Percentiles rank a stretch among this genome's conserved stretches.
phyloP scores from a whole-genome alignment of 345 rosid genomes.

The Populus nigra region DNA sequence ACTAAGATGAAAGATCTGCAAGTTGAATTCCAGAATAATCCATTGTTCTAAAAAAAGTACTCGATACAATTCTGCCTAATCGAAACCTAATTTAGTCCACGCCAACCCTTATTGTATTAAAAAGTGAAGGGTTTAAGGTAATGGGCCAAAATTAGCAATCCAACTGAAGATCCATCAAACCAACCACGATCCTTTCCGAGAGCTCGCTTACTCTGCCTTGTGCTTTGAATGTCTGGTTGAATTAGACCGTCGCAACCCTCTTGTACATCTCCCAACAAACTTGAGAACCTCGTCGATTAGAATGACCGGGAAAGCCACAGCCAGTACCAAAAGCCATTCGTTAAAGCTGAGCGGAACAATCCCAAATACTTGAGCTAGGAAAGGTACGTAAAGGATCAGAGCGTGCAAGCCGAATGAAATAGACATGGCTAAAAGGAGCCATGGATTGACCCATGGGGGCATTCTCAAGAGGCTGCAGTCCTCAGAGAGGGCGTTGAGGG shows the following conservation, averaged over 20 bases:
- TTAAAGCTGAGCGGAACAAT: constrained; percentile 81
- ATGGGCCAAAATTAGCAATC: background rate
- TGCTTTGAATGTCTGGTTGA: constrained; percentile 41
- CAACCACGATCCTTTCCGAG: too few species aligned
- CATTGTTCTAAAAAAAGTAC: background rate
- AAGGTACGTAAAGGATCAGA: constrained; percentile 78
- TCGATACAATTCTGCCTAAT: background rate
- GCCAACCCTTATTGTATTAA: background rate
- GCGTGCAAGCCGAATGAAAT: constrained; percentile 78
- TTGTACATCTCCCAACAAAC: constrained; percentile 68
- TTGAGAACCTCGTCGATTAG: constrained; percentile 83
- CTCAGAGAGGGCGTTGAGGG: constrained; percentile 89
- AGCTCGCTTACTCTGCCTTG: constrained; percentile 44
- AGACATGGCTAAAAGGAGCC: constrained; percentile 80
- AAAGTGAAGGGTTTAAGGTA: background rate
- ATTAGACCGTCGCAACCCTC: constrained; percentile 32
- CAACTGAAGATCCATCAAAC: background rate
- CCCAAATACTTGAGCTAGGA: constrained; percentile 76
- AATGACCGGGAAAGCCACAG: constrained; percentile 74
- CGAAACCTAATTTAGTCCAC: constrained; percentile 9
- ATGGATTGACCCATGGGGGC: constrained; percentile 98
- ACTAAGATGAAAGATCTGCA: background rate
- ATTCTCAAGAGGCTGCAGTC: constrained; percentile 76
- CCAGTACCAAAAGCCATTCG: constrained; percentile 88
- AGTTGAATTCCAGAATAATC: background rate